Percentiles rank a stretch among this genome's conserved stretches.
These are phyloP conservation scores for Aspergillus ochraceoroseus DNA, from an alignment of 2,329 filamentous ascomycete species.

Conservation along the genomic window DNA sequence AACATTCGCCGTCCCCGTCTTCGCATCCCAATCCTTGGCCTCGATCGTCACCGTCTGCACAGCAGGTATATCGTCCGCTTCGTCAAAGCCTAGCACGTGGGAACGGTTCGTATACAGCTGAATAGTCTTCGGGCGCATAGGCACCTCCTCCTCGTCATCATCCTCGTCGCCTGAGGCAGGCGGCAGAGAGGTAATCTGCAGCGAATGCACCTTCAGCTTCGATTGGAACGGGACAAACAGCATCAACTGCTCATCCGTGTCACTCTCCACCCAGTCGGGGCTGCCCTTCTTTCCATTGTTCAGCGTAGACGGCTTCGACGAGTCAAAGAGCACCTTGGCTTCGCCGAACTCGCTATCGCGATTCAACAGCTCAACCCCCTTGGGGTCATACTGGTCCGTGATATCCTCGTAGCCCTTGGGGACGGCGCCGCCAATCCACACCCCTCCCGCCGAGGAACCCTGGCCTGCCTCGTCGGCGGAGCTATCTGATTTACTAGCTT, in stretches of 20 bases:
- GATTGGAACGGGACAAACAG: slow-evolving; percentile 86
- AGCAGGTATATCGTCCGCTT: slow-evolving; percentile 78
- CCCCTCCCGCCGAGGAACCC: slow-evolving; percentile 28
- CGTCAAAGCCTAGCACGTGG: slow-evolving; percentile 89
- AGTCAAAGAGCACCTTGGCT: slow-evolving; percentile 69
- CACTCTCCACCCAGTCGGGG: slow-evolving; percentile 85
- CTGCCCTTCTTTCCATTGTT: slow-evolving; percentile 49
- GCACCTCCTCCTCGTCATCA: slow-evolving; percentile 65
- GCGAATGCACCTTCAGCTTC: slow-evolving; percentile 80
- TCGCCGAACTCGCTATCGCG: slow-evolving; percentile 70
- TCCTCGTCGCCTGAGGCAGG: slow-evolving; percentile 45
- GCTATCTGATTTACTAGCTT: slow-evolving; percentile 57
- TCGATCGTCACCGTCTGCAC: slow-evolving; percentile 75
- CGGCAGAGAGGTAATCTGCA: slow-evolving; percentile 77
- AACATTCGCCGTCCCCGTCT: slow-evolving; percentile 66
- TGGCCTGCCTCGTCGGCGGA: slow-evolving; percentile 38
- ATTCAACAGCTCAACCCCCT: slow-evolving; percentile 82
- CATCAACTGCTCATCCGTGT: slow-evolving; percentile 94
- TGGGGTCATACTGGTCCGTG: slow-evolving; percentile 72
- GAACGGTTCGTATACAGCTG: slow-evolving; percentile 83
- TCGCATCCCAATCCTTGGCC: slow-evolving; percentile 70
- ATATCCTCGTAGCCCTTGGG: slow-evolving; percentile 80
- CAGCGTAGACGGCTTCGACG: slow-evolving; percentile 60
- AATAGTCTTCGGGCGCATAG: slow-evolving; percentile 75
- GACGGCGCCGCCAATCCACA: slow-evolving; percentile 69